Evolutionary conservation across 225 moss, liverwort and hornwort genomes (phyloP).

Genomic region (Climacium dendroides): DNA sequence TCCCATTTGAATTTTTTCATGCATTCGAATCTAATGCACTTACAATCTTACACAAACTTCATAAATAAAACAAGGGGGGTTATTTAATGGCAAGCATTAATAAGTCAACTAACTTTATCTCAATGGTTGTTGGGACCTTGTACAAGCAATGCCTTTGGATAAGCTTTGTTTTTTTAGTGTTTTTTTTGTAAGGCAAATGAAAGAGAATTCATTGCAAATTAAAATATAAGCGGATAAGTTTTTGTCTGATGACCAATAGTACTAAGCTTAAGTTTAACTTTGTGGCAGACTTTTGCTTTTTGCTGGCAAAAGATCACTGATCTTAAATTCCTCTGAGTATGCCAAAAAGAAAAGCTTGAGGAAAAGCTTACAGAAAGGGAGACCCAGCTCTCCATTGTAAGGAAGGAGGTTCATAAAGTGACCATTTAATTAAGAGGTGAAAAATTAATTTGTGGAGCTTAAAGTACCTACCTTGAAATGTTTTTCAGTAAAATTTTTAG

Average conservation of each 20-base stretch:
- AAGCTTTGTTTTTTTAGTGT: rapidly evolving
- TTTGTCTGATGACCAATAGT: background rate
- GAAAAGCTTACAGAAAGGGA: background rate
- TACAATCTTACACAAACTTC: background rate
- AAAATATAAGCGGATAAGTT: background rate
- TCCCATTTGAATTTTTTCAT: no score
- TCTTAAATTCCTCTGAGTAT: background rate
- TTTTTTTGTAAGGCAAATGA: background rate
- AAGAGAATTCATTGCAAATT: background rate
- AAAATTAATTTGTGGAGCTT: background rate
- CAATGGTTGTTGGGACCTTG: no score
- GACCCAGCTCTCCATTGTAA: background rate
- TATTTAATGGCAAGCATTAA: no score
- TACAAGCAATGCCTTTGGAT: background rate
- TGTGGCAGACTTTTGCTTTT: background rate
- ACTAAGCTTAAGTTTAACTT: background rate
- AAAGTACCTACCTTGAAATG: background rate
- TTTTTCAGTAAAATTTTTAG: background rate
- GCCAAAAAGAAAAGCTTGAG: background rate
- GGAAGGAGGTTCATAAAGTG: background rate
- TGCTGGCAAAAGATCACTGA: background rate
- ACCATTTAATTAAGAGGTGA: background rate
- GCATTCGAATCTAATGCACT: background rate
- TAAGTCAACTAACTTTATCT: no score
- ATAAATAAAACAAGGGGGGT: rapidly evolving